These are phyloP conservation scores for Endothia cerciana DNA, from an alignment of 2,329 filamentous ascomycete species.

Conservation along the genomic window DNA sequence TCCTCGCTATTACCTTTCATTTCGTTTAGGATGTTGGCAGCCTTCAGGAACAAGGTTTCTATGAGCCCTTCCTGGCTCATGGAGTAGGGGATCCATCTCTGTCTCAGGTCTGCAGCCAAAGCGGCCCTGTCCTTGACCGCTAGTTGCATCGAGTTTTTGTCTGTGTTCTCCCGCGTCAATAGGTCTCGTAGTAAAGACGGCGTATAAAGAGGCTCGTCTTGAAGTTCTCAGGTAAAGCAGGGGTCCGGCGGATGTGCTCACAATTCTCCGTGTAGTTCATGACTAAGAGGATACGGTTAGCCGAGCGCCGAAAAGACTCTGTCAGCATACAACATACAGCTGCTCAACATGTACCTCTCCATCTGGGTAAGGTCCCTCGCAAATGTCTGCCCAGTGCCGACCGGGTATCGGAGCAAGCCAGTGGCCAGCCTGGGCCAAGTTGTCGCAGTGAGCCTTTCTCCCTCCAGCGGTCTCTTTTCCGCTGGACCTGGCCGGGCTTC, in stretches of 20 bases:
- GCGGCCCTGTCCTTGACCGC: neutral
- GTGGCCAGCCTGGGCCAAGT: neutral
- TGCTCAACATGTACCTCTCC: constrained; percentile 6
- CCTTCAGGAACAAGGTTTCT: constrained; percentile 7
- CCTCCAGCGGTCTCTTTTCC: neutral
- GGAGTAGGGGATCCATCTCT: constrained; percentile 6
- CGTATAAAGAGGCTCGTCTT: neutral
- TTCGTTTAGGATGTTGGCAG: neutral
- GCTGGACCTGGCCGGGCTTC: neutral
- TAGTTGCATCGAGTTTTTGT: constrained; percentile 1
- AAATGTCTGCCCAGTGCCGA: neutral
- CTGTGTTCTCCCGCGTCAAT: neutral
- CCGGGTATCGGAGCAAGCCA: neutral
- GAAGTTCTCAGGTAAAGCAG: neutral
- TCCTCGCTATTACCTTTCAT: neutral
- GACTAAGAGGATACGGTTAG: neutral
- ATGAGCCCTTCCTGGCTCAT: neutral
- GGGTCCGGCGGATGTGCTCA: neutral
- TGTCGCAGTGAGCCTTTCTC: neutral
- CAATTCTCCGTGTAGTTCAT: neutral
- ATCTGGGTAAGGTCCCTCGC: neutral
- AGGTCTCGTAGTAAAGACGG: neutral
- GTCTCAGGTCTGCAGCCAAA: neutral
- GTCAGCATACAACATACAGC: constrained; percentile 1
- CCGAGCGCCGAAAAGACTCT: neutral